Evolutionary conservation across 257 asterid species (phyloP).

Genomic region (Haberlea rhodopensis): DNA sequence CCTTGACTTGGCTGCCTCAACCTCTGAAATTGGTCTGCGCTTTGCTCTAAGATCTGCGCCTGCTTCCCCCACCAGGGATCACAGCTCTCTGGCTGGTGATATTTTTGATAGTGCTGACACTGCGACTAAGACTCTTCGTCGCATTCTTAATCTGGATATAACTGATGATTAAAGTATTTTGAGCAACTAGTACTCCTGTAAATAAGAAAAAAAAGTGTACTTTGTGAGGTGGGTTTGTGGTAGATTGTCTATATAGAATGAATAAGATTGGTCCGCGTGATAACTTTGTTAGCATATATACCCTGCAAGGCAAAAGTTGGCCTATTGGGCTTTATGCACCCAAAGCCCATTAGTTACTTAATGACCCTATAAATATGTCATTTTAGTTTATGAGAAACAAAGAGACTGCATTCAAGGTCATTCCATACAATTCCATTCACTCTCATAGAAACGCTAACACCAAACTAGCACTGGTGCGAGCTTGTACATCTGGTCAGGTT

Average conservation of each 20-base stretch:
- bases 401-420: no score
- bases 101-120: constrained; percentile 52
- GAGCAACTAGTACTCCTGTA: constrained; percentile 42
- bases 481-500: no score
- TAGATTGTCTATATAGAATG: constrained; percentile 46
- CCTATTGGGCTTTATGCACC: no score
- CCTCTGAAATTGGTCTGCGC: constrained; percentile 45
- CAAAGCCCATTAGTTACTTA: no score
- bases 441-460: no score
- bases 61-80: constrained; percentile 66
- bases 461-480: no score
- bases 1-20: constrained; percentile 54
- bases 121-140: constrained; percentile 88
- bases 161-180: constrained; percentile 46
- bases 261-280: constrained; percentile 35
- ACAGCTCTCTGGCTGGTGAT: constrained; percentile 41
- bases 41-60: constrained; percentile 80
- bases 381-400: no score
- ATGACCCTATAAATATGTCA: no score
- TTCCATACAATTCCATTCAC: no score
- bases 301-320: no score
- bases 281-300: no score
- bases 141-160: constrained; percentile 90
- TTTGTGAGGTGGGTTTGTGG: constrained; percentile 28
- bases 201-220: constrained; percentile 38